phyloP scores from a whole-genome alignment of 805 yeast genomes.

The Blastobotrys attinorum region DNA sequence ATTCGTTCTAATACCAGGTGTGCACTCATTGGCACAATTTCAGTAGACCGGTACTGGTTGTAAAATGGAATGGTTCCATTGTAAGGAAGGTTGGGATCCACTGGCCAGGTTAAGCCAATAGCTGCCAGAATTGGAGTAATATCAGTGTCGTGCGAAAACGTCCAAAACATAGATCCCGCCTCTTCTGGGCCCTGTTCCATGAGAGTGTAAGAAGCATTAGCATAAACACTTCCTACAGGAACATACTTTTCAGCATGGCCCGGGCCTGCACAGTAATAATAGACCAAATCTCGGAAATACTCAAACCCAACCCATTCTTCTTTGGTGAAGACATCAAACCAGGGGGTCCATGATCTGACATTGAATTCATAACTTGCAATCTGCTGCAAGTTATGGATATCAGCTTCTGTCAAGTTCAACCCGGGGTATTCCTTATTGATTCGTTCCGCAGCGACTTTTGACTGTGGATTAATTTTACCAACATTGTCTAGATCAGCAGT shows the following conservation, averaged over 20 bases:
- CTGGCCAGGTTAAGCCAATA: slow-evolving; percentile 36
- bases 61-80: slow-evolving; percentile 38
- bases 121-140: slow-evolving; percentile 43
- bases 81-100: slow-evolving; percentile 35
- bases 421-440: slow-evolving; percentile 31
- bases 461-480: slow-evolving; percentile 15
- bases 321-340: slow-evolving; percentile 26
- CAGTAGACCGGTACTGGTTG: slow-evolving; percentile 40
- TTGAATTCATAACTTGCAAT: slow-evolving; percentile 46
- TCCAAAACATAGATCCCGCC: slow-evolving; percentile 34
- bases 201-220: slow-evolving; percentile 42
- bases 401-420: slow-evolving; percentile 33
- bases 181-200: slow-evolving; percentile 34
- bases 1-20: slow-evolving; percentile 44
- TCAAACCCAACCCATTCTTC: slow-evolving; percentile 24
- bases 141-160: slow-evolving; percentile 52
- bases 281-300: slow-evolving; percentile 17
- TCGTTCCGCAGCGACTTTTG: slow-evolving; percentile 23
- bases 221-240: slow-evolving; percentile 38
- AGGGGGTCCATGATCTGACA: slow-evolving; percentile 38
- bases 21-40: slow-evolving; percentile 53
- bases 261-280: slow-evolving; percentile 28
- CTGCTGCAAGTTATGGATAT: slow-evolving; percentile 35
- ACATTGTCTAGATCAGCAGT: too few species aligned
- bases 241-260: slow-evolving; percentile 20